These are phyloP conservation scores for Fusarium newnesense DNA, from an alignment of 2,329 filamentous ascomycete genomes.

Conservation along the genomic window DNA sequence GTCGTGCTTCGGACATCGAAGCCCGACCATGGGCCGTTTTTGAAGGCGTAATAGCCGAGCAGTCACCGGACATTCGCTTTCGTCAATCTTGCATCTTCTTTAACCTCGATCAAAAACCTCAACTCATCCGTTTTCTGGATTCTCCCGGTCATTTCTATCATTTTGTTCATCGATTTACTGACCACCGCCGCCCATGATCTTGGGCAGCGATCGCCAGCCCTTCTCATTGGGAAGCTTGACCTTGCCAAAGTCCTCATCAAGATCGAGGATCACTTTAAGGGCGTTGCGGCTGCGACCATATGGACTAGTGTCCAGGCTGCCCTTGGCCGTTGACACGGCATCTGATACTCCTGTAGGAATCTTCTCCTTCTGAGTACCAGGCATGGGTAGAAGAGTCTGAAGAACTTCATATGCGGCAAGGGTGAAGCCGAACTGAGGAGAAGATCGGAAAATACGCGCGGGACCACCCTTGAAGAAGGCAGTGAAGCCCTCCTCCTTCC, in stretches of 20 bases:
- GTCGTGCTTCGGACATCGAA: slow-evolving; percentile 29
- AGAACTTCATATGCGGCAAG: slow-evolving; percentile 94
- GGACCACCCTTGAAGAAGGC: slow-evolving; percentile 99
- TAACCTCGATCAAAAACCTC: slow-evolving; percentile 7
- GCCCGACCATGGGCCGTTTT: slow-evolving; percentile 19
- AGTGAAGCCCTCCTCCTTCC: slow-evolving; percentile 89
- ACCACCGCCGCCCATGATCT: slow-evolving; percentile 57
- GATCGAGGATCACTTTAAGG: slow-evolving; percentile 92
- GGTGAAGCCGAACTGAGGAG: slow-evolving; percentile 97
- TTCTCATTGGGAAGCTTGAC: slow-evolving; percentile 68
- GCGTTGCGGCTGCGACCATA: slow-evolving; percentile 81
- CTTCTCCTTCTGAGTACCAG: slow-evolving; percentile 68
- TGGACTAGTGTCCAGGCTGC: slow-evolving; percentile 56
- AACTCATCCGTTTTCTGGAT: background rate
- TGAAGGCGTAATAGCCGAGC: slow-evolving; percentile 37
- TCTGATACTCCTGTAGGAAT: slow-evolving; percentile 70
- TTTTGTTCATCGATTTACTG: slow-evolving; percentile 28
- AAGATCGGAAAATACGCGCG: slow-evolving; percentile 92
- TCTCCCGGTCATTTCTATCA: slow-evolving; percentile 1
- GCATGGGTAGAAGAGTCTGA: slow-evolving; percentile 79
- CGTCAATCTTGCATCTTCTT: slow-evolving; percentile 14
- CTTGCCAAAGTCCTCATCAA: slow-evolving; percentile 92
- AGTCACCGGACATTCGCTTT: slow-evolving; percentile 31
- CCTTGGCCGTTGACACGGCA: slow-evolving; percentile 61
- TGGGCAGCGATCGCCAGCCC: slow-evolving; percentile 64